phyloP scores from a whole-genome alignment of 1,284 basidiomycete species.

The Hemileia vastatrix region DNA sequence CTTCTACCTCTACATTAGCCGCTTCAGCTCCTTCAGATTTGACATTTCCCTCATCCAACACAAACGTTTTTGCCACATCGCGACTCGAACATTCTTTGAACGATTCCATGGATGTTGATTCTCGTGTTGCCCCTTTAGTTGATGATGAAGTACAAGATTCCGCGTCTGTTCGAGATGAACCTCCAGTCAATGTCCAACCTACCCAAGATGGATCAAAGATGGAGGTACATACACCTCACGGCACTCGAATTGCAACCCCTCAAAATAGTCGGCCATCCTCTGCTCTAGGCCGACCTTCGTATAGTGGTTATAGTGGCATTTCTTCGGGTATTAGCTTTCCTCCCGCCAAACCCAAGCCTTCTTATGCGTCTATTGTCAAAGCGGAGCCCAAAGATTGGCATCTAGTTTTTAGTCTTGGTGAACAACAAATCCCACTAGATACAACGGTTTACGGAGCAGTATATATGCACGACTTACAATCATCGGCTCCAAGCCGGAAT shows the following conservation, averaged over 20 bases:
- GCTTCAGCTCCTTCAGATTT: slow-evolving; percentile 17
- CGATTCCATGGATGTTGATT: slow-evolving; percentile 16
- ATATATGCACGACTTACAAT: slow-evolving; percentile 62
- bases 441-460: slow-evolving; percentile 93
- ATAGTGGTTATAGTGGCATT: slow-evolving; percentile 10
- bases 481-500: slow-evolving; percentile 46
- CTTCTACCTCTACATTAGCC: slow-evolving; percentile 9
- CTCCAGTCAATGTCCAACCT: slow-evolving; percentile 22
- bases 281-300: slow-evolving; percentile 32
- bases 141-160: slow-evolving; percentile 12
- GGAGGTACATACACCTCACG: slow-evolving; percentile 90
- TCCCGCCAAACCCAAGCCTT: slow-evolving; percentile 48
- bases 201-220: slow-evolving; percentile 72
- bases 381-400: slow-evolving; percentile 90
- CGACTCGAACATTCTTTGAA: slow-evolving; percentile 11
- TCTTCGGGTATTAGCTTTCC: slow-evolving; percentile 24
- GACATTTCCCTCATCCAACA: neutral
- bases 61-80: slow-evolving; percentile 13
- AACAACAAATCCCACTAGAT: slow-evolving; percentile 67
- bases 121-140: slow-evolving; percentile 6
- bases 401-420: slow-evolving; percentile 86
- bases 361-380: slow-evolving; percentile 89
- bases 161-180: slow-evolving; percentile 9
- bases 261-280: slow-evolving; percentile 31
- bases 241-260: slow-evolving; percentile 84